phyloP scores from a whole-genome alignment of 1,139 yeast species.

The Hyphopichia wangnamkhiaoensis region DNA sequence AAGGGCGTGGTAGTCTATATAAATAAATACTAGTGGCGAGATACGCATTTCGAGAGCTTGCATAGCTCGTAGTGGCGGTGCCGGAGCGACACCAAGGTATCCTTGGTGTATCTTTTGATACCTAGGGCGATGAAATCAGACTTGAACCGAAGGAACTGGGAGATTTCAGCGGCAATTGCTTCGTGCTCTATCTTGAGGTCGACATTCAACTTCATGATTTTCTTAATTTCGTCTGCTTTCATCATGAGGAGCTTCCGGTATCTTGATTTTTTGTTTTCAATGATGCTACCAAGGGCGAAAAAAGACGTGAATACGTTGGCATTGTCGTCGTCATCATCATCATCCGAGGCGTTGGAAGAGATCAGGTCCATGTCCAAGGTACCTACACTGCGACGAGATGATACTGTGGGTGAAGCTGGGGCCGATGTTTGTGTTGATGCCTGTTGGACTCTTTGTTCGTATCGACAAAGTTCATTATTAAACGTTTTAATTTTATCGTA shows the following conservation, averaged over 20 bases:
- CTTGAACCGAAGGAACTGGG: constrained; percentile 55
- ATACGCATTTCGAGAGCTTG: constrained; percentile 1
- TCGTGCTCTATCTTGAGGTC: constrained; percentile 56
- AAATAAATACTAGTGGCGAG: background rate
- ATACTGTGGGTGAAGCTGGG: constrained; percentile 3
- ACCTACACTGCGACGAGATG: constrained; percentile 1
- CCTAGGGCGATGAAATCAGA: constrained; percentile 39
- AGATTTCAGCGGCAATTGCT: constrained; percentile 59
- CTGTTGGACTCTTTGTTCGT: constrained; percentile 20
- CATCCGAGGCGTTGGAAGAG: background rate
- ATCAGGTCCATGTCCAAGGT: constrained; percentile 1
- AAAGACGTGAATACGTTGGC: constrained; percentile 21
- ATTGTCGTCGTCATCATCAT: constrained; percentile 7
- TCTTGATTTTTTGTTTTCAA: constrained; percentile 36
- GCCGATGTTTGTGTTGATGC: constrained; percentile 2
- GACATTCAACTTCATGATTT: constrained; percentile 33
- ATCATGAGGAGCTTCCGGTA: constrained; percentile 31
- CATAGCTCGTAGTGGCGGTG: constrained; percentile 9
- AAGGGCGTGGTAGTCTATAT: too few species aligned
- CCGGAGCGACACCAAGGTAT: constrained; percentile 11
- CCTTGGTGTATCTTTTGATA: constrained; percentile 31
- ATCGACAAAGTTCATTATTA: constrained; percentile 31
- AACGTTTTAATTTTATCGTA: constrained; percentile 29
- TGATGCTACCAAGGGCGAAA: constrained; percentile 34
- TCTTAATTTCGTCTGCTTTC: constrained; percentile 36